Evolutionary conservation across 2,329 filamentous ascomycete genomes (phyloP), one percentile per base, ranked within the genome.

Genomic region (Xylaria multiplex): DNA sequence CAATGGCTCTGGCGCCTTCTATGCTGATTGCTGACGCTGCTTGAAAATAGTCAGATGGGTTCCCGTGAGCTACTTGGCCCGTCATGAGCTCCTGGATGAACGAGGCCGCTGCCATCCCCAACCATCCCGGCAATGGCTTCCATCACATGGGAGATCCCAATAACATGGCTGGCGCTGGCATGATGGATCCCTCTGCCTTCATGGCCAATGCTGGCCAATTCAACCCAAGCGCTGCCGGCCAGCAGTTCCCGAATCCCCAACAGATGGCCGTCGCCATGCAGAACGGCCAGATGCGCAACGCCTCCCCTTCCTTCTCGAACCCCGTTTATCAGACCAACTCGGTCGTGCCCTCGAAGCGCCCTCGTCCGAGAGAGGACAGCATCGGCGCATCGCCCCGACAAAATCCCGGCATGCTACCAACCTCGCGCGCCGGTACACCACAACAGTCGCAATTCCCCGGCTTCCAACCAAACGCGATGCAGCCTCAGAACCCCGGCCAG

Each of bases 341-440:
- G 54, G 89, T 97, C 75, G 90, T 97, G 72, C 95, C 95, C 65
- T 95, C 94, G 24, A 99, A 98, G 81, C 89, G 96, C 75, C 87
- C 92, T 60, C 88, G 92, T 53, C 91, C 91, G 59, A 84, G 88
- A 76, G 93, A 97, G 80, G 94, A 97, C 79, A 94, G 90, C 76
- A 86, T 96, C 75, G 90, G 90, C 71, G 90, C 91, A 77, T 96
- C 93, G 37, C 93, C 95, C 59, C 87, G 90, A 75, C 91, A 90
- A 76, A 89, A 90, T 62, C 87, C 90, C 5, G 88, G 88, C 70
- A 91, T 91, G 81, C 80, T 93, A 35, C 91, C 92, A 55, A 89
- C 88, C 27, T 96, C 95, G 80, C 92, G 95, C 79, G 95, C 95
- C 73, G 94, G 97, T 77, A 98, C 95, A 35, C 95, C 95, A 40